These are phyloP conservation scores for Apiosordaria backusii DNA, from an alignment of 495 filamentous ascomycete species.

Conservation along the genomic window DNA sequence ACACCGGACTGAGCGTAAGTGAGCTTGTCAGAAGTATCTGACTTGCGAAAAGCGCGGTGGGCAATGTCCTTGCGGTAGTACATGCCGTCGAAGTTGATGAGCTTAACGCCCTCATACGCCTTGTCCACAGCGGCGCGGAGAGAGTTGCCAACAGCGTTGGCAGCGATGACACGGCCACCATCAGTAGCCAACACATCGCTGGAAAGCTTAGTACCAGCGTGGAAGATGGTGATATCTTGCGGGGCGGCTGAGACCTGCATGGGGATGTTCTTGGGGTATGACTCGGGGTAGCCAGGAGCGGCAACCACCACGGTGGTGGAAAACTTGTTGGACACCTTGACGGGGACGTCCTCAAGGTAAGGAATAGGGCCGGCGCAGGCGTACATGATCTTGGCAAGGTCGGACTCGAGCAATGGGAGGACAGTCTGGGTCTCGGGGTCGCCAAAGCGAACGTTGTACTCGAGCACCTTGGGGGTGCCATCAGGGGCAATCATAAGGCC, in stretches of 20 bases:
- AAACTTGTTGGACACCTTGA: conserved; percentile 64
- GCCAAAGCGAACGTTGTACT: conserved; percentile 96
- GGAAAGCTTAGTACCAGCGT: conserved; percentile 76
- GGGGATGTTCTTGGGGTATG: conserved; percentile 75
- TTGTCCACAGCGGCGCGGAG: conserved; percentile 77
- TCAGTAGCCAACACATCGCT: conserved; percentile 63
- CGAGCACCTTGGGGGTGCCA: conserved; percentile 77
- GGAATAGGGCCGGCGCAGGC: conserved; percentile 74
- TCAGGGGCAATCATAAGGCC: conserved; percentile 90
- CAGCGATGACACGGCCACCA: conserved; percentile 89
- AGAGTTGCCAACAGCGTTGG: conserved; percentile 69
- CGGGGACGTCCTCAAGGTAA: conserved; percentile 64
- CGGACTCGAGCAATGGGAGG: conserved; percentile 78
- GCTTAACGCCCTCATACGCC: conserved; percentile 75
- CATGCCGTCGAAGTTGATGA: conserved; percentile 85
- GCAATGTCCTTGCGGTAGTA: conserved; percentile 93
- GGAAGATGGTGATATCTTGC: conserved; percentile 71
- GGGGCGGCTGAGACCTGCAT: conserved; percentile 54
- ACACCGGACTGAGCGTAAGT: conserved; percentile 94
- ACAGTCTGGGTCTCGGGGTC: conserved; percentile 96
- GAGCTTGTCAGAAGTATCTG: conserved; percentile 51
- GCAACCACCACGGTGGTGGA: conserved; percentile 91
- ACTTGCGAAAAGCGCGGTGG: conserved; percentile 57
- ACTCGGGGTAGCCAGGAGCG: conserved; percentile 89
- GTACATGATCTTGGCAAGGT: conserved; percentile 86